Evolutionary conservation across 805 yeast species (phyloP).

Genomic region (Yamadazyma phyllophila): DNA sequence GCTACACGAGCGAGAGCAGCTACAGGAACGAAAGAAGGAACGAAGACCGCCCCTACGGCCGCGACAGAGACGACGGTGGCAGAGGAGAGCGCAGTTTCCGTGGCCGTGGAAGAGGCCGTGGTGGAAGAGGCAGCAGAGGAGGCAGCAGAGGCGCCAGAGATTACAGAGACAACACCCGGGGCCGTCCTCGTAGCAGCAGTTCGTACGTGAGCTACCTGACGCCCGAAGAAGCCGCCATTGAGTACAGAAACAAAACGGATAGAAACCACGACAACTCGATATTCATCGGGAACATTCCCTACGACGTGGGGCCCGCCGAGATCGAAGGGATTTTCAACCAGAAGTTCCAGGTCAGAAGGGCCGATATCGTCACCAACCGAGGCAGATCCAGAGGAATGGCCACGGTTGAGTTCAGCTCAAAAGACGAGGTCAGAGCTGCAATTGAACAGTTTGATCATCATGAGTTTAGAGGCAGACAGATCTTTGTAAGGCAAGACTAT

Average conservation of each 20-base stretch:
- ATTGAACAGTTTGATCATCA: conserved; percentile 67
- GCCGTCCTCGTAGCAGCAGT: not conserved
- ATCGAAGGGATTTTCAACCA: conserved; percentile 57
- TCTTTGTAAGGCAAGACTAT: conserved; percentile 87
- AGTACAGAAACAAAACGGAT: conserved; percentile 32
- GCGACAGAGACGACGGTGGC: conserved; percentile 27
- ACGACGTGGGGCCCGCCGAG: conserved; percentile 56
- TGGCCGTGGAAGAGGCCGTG: conserved; percentile 19
- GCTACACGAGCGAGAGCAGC: not conserved
- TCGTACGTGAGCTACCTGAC: conserved; percentile 4
- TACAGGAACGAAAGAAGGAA: not conserved
- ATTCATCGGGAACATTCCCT: conserved; percentile 74
- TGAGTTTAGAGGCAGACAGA: conserved; percentile 66
- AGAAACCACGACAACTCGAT: conserved; percentile 68
- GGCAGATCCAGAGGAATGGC: conserved; percentile 90
- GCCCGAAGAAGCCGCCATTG: conserved; percentile 29
- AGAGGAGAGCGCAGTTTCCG: not conserved
- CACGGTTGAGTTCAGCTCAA: conserved; percentile 75
- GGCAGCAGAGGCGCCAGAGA: conserved; percentile 21
- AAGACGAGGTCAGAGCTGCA: conserved; percentile 68
- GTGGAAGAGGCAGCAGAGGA: conserved; percentile 22
- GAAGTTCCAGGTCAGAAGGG: conserved; percentile 58
- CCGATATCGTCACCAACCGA: conserved; percentile 75
- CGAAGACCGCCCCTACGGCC: conserved; percentile 6
- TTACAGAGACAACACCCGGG: conserved; percentile 20